Evolutionary conservation across 352 stramenopile genomes (phyloP).

Genomic region (Globisporangium lucens): DNA sequence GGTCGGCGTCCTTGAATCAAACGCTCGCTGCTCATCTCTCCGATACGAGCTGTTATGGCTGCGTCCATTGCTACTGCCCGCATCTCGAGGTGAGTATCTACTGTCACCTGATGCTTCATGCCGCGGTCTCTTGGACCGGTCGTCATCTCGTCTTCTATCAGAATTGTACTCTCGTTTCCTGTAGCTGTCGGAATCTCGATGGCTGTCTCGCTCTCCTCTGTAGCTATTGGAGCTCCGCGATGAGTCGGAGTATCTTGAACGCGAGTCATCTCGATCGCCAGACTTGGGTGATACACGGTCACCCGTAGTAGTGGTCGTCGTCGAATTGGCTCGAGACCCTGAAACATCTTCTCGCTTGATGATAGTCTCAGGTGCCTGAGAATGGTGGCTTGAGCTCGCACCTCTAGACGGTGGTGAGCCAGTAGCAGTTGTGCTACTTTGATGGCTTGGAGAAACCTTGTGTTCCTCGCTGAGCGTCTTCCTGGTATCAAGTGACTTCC

Average conservation of each 20-base stretch:
- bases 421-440: neutral
- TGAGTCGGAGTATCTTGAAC: neutral
- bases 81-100: conserved; percentile 8
- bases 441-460: neutral
- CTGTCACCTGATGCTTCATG: conserved; percentile 3
- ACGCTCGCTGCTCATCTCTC: conserved; percentile 1
- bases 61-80: neutral
- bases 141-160: neutral
- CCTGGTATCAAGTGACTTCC: neutral
- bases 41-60: neutral
- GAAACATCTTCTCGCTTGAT: neutral
- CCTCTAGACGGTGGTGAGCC: neutral
- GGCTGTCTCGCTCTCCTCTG: neutral
- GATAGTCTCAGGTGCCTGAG: neutral
- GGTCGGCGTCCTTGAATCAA: neutral
- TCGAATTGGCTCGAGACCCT: neutral
- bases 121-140: conserved; percentile 10
- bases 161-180: conserved; percentile 10
- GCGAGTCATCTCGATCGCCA: neutral
- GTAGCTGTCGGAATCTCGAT: neutral
- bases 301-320: neutral
- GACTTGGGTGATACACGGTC: neutral
- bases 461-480: neutral
- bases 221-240: neutral
- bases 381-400: neutral